Evolutionary conservation across 495 filamentous ascomycete species (phyloP).

Genomic region (Hypoxylon rickii): DNA sequence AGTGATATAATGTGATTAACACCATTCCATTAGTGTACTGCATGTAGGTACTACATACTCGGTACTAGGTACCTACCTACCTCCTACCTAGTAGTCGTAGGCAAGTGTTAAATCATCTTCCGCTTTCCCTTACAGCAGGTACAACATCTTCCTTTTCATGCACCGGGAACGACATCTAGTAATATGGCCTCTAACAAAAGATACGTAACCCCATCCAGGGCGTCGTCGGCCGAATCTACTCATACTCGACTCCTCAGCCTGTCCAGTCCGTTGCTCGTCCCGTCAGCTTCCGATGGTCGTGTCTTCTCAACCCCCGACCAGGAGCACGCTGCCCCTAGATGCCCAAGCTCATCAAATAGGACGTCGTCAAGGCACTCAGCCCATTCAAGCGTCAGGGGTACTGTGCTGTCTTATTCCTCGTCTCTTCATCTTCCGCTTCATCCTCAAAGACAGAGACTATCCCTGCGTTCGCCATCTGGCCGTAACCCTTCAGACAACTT

Average conservation of each 20-base stretch:
- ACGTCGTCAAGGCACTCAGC: constrained; percentile 9
- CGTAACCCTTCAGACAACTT: constrained; percentile 11
- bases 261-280: constrained; percentile 20
- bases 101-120: too few relatives aligned
- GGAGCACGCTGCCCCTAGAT: neutral
- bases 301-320: constrained; percentile 25
- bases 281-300: constrained; percentile 11
- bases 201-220: constrained; percentile 22
- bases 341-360: constrained; percentile 19
- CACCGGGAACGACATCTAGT: too few relatives aligned
- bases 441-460: constrained; percentile 31
- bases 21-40: too few relatives aligned
- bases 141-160: neutral
- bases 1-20: too few relatives aligned
- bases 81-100: too few relatives aligned
- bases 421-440: constrained; percentile 35
- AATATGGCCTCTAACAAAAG: constrained; percentile 20
- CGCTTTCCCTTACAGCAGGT: neutral
- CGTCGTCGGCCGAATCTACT: constrained; percentile 10
- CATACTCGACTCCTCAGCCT: constrained; percentile 11
- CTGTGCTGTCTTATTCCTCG: constrained; percentile 14
- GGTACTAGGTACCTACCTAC: too few relatives aligned
- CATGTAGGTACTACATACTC: too few relatives aligned
- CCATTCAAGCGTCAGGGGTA: constrained; percentile 2
- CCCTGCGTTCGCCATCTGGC: constrained; percentile 28